Evolutionary conservation across 2,329 filamentous ascomycete genomes (phyloP).

Genomic region (Plectosphaerella cucumerina): DNA sequence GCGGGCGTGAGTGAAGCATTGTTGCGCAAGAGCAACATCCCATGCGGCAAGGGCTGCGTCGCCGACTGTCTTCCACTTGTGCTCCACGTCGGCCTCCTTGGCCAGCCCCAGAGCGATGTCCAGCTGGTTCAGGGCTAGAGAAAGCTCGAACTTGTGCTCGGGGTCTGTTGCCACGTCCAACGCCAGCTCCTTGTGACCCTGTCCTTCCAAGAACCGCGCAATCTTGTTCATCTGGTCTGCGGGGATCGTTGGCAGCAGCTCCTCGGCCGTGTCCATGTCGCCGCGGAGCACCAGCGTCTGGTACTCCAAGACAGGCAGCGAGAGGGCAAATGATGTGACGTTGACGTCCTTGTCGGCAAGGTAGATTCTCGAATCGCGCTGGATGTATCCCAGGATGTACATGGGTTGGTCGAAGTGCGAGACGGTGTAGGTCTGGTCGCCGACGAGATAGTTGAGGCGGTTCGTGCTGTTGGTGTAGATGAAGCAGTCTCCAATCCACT

Average conservation of each 20-base stretch:
- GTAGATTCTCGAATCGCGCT: slow-evolving; percentile 92
- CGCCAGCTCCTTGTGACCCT: slow-evolving; percentile 94
- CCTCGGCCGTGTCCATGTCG: slow-evolving; percentile 86
- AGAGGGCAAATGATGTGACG: slow-evolving; percentile 85
- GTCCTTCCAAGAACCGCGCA: slow-evolving; percentile 92
- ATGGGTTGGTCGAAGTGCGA: slow-evolving; percentile 94
- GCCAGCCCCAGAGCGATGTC: slow-evolving; percentile 84
- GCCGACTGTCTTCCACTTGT: slow-evolving; percentile 98
- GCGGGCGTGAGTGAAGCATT: slow-evolving; percentile 88
- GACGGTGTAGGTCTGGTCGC: slow-evolving; percentile 96
- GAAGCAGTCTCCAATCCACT: slow-evolving; percentile 99
- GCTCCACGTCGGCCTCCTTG: slow-evolving; percentile 77
- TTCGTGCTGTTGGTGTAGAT: slow-evolving; percentile 98
- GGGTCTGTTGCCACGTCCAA: slow-evolving; percentile 90
- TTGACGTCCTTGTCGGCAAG: slow-evolving; percentile 93
- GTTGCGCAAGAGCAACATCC: slow-evolving; percentile 83
- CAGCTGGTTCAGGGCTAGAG: slow-evolving; percentile 76
- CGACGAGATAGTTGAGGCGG: slow-evolving; percentile 94
- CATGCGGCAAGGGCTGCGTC: slow-evolving; percentile 83
- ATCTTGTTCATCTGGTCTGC: slow-evolving; percentile 97
- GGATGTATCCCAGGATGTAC: slow-evolving; percentile 94
- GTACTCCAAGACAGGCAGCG: slow-evolving; percentile 90
- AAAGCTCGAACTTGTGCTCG: slow-evolving; percentile 95
- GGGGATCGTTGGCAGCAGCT: slow-evolving; percentile 79
- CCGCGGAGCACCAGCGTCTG: slow-evolving; percentile 92